Evolutionary conservation across 306 rosid species (phyloP).

Genomic region (Herpetospermum pedunculosum): DNA sequence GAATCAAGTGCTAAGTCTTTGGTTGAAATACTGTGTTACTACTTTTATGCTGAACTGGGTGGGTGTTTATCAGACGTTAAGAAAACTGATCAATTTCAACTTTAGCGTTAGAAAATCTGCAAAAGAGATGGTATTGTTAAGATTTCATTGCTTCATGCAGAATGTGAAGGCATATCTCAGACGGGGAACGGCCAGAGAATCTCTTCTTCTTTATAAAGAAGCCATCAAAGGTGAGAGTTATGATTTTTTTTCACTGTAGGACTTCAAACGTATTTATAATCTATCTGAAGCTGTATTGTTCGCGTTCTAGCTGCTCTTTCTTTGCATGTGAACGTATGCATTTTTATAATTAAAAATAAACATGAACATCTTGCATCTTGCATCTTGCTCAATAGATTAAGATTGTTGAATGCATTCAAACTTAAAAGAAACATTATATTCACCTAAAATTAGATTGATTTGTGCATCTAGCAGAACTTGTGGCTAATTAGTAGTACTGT

Average conservation of each 20-base stretch:
- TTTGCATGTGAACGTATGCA: background rate
- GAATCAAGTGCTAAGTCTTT: background rate
- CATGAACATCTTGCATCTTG: background rate
- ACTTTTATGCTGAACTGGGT: background rate
- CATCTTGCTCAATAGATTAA: background rate
- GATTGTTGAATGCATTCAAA: background rate
- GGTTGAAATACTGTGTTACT: background rate
- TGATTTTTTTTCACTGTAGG: background rate
- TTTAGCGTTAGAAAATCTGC: background rate
- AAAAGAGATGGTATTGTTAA: background rate
- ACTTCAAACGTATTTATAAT: background rate
- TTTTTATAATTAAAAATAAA: background rate
- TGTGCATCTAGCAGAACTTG: background rate
- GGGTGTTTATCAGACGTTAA: background rate
- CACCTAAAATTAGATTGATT: background rate
- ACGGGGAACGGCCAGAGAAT: conserved; percentile 85
- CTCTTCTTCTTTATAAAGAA: conserved; percentile 41
- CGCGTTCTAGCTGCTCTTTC: background rate
- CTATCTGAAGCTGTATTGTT: background rate
- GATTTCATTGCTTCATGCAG: conserved; percentile 28
- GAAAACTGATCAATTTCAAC: background rate
- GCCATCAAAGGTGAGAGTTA: conserved; percentile 54
- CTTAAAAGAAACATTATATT: background rate
- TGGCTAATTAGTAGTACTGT: background rate
- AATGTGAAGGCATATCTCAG: conserved; percentile 88